Evolutionary conservation across 1,284 basidiomycete species (phyloP).

Genomic region (Ceratobasidium sp.): DNA sequence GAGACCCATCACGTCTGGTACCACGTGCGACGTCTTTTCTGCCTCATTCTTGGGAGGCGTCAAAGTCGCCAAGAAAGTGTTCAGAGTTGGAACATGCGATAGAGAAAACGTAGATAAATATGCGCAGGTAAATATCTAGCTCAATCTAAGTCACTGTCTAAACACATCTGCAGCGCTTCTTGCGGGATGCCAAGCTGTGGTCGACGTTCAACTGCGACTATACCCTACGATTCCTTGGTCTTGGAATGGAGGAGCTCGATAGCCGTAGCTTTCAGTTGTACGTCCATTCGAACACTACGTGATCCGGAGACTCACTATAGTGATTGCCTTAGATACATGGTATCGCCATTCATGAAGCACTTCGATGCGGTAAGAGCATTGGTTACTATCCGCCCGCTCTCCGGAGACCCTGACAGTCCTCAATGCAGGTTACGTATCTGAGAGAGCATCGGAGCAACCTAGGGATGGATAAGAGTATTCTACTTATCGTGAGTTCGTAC

Average conservation of each 20-base stretch:
- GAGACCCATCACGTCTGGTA: slow-evolving; percentile 24
- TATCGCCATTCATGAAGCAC: slow-evolving; percentile 35
- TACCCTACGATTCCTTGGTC: slow-evolving; percentile 35
- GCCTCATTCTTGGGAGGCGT: slow-evolving; percentile 24
- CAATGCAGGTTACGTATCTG: slow-evolving; percentile 29
- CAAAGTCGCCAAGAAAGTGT: slow-evolving; percentile 42
- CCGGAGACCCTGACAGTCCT: not conserved
- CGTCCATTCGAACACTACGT: not conserved
- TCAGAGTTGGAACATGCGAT: slow-evolving; percentile 35
- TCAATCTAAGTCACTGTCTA: not conserved
- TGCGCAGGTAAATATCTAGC: slow-evolving; percentile 4
- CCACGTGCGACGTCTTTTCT: slow-evolving; percentile 27
- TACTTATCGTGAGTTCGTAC: slow-evolving; percentile 27
- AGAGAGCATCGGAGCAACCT: slow-evolving; percentile 15
- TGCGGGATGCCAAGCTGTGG: slow-evolving; percentile 24
- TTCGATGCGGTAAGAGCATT: slow-evolving; percentile 28
- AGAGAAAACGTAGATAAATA: slow-evolving; percentile 10
- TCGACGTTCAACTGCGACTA: slow-evolving; percentile 32
- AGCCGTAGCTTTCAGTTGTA: slow-evolving; percentile 28
- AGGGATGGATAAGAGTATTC: slow-evolving; percentile 23
- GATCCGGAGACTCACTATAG: not conserved
- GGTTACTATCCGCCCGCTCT: not conserved
- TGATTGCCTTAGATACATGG: slow-evolving; percentile 32
- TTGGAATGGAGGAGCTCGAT: slow-evolving; percentile 34
- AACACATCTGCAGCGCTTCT: not conserved